Base-by-base conservation (phyloP, 768 basidiomycete species). In the Suillus subaureus region DNA sequence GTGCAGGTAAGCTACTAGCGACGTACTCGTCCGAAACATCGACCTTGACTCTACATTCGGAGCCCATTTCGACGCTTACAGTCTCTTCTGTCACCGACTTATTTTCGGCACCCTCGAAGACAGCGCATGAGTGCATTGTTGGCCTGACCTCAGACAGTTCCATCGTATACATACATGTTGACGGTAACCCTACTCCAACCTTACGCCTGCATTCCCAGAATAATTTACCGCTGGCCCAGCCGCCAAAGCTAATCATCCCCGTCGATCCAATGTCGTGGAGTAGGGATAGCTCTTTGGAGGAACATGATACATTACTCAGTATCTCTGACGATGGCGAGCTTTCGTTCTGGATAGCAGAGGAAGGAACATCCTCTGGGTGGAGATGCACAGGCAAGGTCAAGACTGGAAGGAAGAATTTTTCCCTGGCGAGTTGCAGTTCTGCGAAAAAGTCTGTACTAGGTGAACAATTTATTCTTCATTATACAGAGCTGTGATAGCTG, bases 221-320 rank as follows among this genome's bases (percentile, higher is more conserved):
- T 35, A 75, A 73, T 42, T 80, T 93, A 4, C 90, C 91, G 0
- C 78, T 89, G 12, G 65, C 80, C 1, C 74, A 75, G 58, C 79
- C 82, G 16, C 78, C 80, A 13, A 78, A 80, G 61, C 80, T 87
- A 66, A 88, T 95, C 33, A 73, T 93, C 33, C 90, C 91, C 16
- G 92, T 95, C 8, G 93, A 95, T 73, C 93, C 93, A 0, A 95
- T 94, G 93, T 89, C 88, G 11, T 93, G 93, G 93, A 85, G 87
- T 61, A 75, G 78, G 63, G 75, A 78, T 26, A 74, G 78, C 7
- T 72, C 79, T 45, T 82, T 83, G 79, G 79, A 77, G 37, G 83
- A 83, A 61, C 88, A 85, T 68, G 94, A 96, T 71, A 87, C 89
- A 45, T 77, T 98, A 12, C 79, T 96, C 43, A 96, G 93, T 62